Percentiles rank a stretch among this genome's conserved stretches.
Evolutionary conservation across 345 rosid genomes (phyloP).

Genomic region (Crucihimalaya himalaica): DNA sequence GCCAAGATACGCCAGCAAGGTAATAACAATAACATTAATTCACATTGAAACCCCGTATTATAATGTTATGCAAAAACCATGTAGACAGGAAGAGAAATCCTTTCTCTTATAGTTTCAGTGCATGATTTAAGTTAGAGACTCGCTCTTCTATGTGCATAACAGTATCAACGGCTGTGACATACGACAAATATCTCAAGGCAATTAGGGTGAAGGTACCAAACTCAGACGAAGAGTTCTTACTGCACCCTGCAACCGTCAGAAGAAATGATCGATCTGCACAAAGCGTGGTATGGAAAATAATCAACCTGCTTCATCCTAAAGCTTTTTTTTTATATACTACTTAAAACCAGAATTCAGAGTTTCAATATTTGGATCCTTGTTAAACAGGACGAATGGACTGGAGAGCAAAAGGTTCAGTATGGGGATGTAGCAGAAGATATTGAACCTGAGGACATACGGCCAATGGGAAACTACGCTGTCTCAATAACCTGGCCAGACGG

Average conservation of each 20-base stretch:
- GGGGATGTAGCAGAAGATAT: constrained; percentile 78
- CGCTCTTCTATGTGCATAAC: constrained; percentile 14
- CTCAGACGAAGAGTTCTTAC: constrained; percentile 85
- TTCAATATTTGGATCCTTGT: background rate
- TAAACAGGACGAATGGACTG: constrained; percentile 88
- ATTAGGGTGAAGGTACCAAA: constrained; percentile 88
- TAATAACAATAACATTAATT: constrained; percentile 19
- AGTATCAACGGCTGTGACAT: constrained; percentile 92
- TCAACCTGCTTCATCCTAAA: background rate
- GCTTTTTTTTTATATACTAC: background rate
- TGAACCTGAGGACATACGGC: constrained; percentile 86
- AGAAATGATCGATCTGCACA: constrained; percentile 89
- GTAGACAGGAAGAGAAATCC: background rate
- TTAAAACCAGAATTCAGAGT: background rate
- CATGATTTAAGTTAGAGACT: background rate
- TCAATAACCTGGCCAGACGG: constrained; percentile 98
- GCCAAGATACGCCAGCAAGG: constrained; percentile 99
- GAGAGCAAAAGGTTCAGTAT: constrained; percentile 81
- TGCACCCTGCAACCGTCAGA: constrained; percentile 94
- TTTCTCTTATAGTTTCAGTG: background rate
- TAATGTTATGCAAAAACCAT: background rate
- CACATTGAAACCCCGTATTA: background rate
- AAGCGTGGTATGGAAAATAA: constrained; percentile 68
- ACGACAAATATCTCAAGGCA: constrained; percentile 75
- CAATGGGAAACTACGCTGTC: constrained; percentile 98